Percentiles rank a stretch among this genome's conserved stretches.
These are phyloP conservation scores for Lachnellula willkommii DNA, from an alignment of 2,329 filamentous ascomycete genomes.

Conservation along the genomic window DNA sequence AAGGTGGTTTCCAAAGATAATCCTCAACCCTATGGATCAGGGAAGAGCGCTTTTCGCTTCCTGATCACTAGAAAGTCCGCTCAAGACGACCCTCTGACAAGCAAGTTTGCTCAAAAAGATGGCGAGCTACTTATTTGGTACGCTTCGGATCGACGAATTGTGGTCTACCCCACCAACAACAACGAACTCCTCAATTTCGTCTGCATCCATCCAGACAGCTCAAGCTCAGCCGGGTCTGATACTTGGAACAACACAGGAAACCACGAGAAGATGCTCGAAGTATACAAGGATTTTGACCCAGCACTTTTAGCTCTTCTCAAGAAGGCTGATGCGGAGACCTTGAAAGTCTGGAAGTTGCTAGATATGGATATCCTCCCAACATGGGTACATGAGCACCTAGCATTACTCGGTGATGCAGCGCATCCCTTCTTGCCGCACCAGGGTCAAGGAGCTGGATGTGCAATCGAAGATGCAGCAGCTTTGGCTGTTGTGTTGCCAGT, in stretches of 20 bases:
- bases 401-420: constrained; percentile 60
- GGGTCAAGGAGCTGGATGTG: constrained; percentile 56
- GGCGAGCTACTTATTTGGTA: constrained; percentile 37
- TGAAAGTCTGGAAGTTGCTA: constrained; percentile 55
- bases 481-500: constrained; percentile 50
- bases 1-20: constrained; percentile 4
- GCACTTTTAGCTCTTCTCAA: constrained; percentile 36
- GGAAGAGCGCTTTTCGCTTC: constrained; percentile 24
- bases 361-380: constrained; percentile 57
- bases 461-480: constrained; percentile 62
- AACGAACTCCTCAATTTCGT: constrained; percentile 46
- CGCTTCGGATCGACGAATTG: constrained; percentile 37
- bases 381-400: constrained; percentile 51
- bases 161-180: constrained; percentile 45
- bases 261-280: constrained; percentile 35
- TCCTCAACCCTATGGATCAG: constrained; percentile 24
- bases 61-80: constrained; percentile 21
- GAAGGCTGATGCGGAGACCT: constrained; percentile 39
- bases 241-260: constrained; percentile 38
- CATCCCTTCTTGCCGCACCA: constrained; percentile 63
- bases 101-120: constrained; percentile 28
- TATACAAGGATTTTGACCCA: constrained; percentile 40
- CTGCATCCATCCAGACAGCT: constrained; percentile 48
- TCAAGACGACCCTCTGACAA: constrained; percentile 33
- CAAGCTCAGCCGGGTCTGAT: constrained; percentile 35